A percentile compares a stretch with the other conserved stretches of the same genome.
Conservation (phyloP, 1,284 basidiomycete genomes). For the Amylostereum areolatum region DNA sequence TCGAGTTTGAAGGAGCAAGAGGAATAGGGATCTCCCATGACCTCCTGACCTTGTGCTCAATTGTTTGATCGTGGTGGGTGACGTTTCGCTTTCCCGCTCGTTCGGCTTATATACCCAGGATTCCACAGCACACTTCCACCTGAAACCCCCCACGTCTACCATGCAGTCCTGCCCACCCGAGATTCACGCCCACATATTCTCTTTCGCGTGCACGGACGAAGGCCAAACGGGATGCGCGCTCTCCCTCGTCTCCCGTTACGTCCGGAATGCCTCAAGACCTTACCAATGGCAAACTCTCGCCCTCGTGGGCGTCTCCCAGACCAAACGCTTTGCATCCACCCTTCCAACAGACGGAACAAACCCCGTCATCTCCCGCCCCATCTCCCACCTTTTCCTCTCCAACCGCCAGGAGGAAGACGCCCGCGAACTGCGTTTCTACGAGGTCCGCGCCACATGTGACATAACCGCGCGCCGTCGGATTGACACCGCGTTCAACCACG, state of each 20-base stretch:
- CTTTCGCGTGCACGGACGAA: constrained; percentile 18
- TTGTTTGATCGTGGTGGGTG: too few species aligned
- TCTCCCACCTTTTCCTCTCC: constrained; percentile 21
- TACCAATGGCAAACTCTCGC: constrained; percentile 21
- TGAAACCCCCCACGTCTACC: too few species aligned
- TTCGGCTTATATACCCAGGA: too few species aligned
- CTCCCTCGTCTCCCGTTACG: constrained; percentile 19
- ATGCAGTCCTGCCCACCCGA: constrained; percentile 22
- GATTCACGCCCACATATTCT: constrained; percentile 19
- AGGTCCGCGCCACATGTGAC: constrained; percentile 6
- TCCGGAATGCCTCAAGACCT: constrained; percentile 17
- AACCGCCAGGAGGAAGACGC: constrained; percentile 10
- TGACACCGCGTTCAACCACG: constrained; percentile 11
- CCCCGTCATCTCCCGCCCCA: constrained; percentile 7
- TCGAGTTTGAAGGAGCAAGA: too few species aligned
- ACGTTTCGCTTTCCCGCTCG: too few species aligned
- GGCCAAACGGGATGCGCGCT: constrained; percentile 16
- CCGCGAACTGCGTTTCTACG: constrained; percentile 6
- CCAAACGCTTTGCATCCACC: constrained; percentile 10
- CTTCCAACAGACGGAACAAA: not conserved
- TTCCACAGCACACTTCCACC: too few species aligned
- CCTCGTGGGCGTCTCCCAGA: constrained; percentile 13
- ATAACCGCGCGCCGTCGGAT: constrained; percentile 9
- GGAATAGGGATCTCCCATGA: too few species aligned
- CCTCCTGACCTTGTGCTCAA: too few species aligned